Evolutionary conservation across 2,329 filamentous ascomycete genomes (phyloP).

Genomic region (Fusarium newnesense): DNA sequence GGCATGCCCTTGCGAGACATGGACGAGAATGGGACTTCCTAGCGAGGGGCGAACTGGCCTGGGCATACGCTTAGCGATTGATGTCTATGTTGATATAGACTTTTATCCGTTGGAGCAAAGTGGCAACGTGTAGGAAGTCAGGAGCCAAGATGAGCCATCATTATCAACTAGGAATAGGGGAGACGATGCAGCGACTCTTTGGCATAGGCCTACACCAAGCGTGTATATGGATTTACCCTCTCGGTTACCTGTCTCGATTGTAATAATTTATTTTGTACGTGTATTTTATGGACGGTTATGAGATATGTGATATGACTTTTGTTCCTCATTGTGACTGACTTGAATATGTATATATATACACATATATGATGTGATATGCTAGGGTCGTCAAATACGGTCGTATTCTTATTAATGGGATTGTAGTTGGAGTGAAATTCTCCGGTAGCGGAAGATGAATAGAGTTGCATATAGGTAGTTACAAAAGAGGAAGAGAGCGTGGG

Average conservation of each 20-base stretch:
- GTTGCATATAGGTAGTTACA: not conserved
- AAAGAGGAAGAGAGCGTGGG: conserved; percentile 26
- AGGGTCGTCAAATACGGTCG: not conserved
- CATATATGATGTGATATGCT: not conserved
- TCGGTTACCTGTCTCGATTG: conserved; percentile 41
- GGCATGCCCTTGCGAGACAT: conserved; percentile 20
- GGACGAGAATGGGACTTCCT: conserved; percentile 13
- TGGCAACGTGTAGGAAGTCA: conserved; percentile 5
- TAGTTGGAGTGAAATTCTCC: not conserved
- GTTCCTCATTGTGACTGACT: not conserved
- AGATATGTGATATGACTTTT: not conserved
- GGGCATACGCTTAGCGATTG: conserved; percentile 23
- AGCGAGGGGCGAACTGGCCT: conserved; percentile 20
- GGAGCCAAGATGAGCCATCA: conserved; percentile 13
- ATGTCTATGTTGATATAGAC: conserved; percentile 1
- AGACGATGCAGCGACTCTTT: conserved; percentile 16
- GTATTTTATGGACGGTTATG: conserved; percentile 4
- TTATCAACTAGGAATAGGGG: conserved; percentile 1
- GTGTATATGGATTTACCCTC: conserved; percentile 40
- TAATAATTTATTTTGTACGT: conserved; percentile 43
- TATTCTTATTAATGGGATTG: not conserved
- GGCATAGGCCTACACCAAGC: conserved; percentile 27
- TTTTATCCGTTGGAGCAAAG: conserved; percentile 23
- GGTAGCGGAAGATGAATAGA: conserved; percentile 9
- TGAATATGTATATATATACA: not conserved